Evolutionary conservation across 2,329 filamentous ascomycete genomes (phyloP).

Genomic region (Penicillium sp.): DNA sequence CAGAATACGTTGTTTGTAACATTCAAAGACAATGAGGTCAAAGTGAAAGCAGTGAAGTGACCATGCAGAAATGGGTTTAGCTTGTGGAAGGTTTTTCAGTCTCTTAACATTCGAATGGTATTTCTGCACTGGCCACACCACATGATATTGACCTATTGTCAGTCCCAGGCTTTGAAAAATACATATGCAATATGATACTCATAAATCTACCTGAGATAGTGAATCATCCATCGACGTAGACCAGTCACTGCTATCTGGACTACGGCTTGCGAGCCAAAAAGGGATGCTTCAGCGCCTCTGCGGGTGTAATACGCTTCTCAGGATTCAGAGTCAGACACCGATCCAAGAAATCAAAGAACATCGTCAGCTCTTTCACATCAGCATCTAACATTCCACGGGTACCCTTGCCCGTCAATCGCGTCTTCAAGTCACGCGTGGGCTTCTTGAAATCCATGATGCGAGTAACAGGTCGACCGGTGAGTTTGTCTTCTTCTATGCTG

Average conservation of each 20-base stretch:
- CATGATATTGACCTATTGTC: too few species aligned
- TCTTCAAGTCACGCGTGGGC: constrained; percentile 78
- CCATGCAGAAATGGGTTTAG: too few species aligned
- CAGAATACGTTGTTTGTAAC: too few species aligned
- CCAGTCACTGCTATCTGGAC: background rate
- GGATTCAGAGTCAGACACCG: constrained; percentile 87
- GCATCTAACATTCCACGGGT: constrained; percentile 71
- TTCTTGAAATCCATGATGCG: constrained; percentile 56
- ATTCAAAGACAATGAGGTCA: too few species aligned
- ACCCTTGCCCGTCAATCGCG: constrained; percentile 70
- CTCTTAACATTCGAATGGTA: too few species aligned
- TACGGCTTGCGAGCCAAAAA: constrained; percentile 64
- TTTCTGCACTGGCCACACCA: too few species aligned
- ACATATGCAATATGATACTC: background rate
- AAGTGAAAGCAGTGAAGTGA: too few species aligned
- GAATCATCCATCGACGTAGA: background rate
- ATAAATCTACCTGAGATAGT: background rate
- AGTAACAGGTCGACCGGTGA: constrained; percentile 72
- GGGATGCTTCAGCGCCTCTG: constrained; percentile 83
- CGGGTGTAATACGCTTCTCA: constrained; percentile 84
- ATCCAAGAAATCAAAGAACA: constrained; percentile 85
- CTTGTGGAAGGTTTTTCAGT: too few species aligned
- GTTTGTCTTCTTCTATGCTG: constrained; percentile 81
- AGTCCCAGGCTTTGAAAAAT: background rate
- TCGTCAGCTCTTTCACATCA: constrained; percentile 74